Evolutionary conservation across 345 rosid species (phyloP), one percentile per base, ranked within the genome.

Genomic region (Aurinia saxatilis): DNA sequence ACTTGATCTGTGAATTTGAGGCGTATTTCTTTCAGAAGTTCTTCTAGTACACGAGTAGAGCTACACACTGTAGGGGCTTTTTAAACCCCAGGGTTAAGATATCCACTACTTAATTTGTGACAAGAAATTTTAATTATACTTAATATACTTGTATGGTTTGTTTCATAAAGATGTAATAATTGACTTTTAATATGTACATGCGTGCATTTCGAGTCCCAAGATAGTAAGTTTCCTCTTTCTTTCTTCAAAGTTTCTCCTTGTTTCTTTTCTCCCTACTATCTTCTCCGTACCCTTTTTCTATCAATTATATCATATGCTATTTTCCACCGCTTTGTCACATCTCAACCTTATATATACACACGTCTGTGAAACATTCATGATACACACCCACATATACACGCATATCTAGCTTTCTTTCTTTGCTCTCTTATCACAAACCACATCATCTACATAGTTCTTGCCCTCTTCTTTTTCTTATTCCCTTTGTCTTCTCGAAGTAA

Each of bases 181-280:
- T 60, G 30, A 62, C 42, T 61, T 61, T 68, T 37, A 50, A n/a
- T 52, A 50, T 17, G 41, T 59, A 11, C 53, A 27, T 62, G 71
- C 64, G 61, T 46, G 35, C 13, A 25, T 29, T 63, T 78, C 75
- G 79, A 75, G 76, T 81, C 79, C 84, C 86, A 75, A 82, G 79
- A 80, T 68, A 59, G 81, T 57, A 57, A 53, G 31, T 56, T 36
- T 60, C 45, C 41, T 54, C 54, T 61, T 62, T 65, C 54, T 63
- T 62, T 63, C 60, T 54, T 50, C 74, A 42, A 65, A 57, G 17
- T 64, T 49, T 50, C 73, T 66, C 52, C 49, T 73, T 35, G 42
- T 53, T 62, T 64, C 33, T 63, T 66, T 45, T 56, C 34, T 55
- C 35, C 53, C 53, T 49, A 54, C 68, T 37, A 63, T 46, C 65